Conservation (phyloP, 2,329 filamentous ascomycete genomes). For the Septoria linicola region DNA sequence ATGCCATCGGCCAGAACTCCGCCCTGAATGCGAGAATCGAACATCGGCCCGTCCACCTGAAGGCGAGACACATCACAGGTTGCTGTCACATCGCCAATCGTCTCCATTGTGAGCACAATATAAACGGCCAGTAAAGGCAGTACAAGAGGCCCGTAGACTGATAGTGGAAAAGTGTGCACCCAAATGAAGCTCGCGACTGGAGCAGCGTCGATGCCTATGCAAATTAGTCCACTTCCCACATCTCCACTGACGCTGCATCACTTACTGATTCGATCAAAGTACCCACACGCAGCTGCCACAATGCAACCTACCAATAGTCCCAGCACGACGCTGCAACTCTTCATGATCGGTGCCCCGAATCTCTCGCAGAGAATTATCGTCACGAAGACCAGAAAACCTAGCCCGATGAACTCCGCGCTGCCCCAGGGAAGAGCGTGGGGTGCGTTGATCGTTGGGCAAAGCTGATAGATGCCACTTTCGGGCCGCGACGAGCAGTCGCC, state of each 20-base stretch:
- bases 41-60: slow-evolving; percentile 68
- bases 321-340: slow-evolving; percentile 72
- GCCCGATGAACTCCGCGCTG: slow-evolving; percentile 71
- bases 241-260: not conserved
- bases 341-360: slow-evolving; percentile 82
- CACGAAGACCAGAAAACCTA: slow-evolving; percentile 77
- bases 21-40: slow-evolving; percentile 76
- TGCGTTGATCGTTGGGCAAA: slow-evolving; percentile 66
- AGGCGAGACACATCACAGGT: slow-evolving; percentile 78
- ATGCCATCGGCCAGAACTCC: slow-evolving; percentile 72
- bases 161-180: slow-evolving; percentile 73
- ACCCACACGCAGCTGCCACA: slow-evolving; percentile 73
- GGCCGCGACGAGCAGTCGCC: slow-evolving; percentile 55
- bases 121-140: slow-evolving; percentile 63
- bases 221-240: slow-evolving; percentile 56
- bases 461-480: slow-evolving; percentile 55
- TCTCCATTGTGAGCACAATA: slow-evolving; percentile 74
- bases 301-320: slow-evolving; percentile 75
- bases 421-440: slow-evolving; percentile 75
- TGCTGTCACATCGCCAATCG: slow-evolving; percentile 57
- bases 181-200: slow-evolving; percentile 74
- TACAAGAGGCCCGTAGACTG: slow-evolving; percentile 70
- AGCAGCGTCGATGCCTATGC: slow-evolving; percentile 67
- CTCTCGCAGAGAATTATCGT: slow-evolving; percentile 79
- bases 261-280: slow-evolving; percentile 62